Conservation (phyloP, 768 basidiomycete genomes). For the Collybiopsis confluens region DNA sequence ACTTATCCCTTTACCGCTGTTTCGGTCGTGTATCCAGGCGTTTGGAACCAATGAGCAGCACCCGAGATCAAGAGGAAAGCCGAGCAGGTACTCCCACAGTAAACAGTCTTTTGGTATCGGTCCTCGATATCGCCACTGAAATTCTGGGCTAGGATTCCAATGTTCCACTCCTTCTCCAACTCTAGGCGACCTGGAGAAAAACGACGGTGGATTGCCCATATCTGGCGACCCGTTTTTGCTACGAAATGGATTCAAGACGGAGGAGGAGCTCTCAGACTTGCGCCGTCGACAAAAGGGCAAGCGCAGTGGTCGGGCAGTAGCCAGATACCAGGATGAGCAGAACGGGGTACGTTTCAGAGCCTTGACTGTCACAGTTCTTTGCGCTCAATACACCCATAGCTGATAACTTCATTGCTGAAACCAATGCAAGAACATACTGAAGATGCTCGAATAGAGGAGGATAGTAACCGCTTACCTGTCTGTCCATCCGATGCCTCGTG, state of each 20-base stretch:
- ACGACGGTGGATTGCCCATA: neutral
- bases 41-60: neutral
- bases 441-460: conserved; percentile 71
- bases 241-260: conserved; percentile 4
- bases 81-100: conserved; percentile 1
- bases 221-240: neutral
- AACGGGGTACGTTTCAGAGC: conserved; percentile 62
- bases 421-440: conserved; percentile 86
- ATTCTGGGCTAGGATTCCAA: too few species aligned
- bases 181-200: neutral
- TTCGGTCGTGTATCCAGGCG: neutral
- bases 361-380: neutral
- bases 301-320: conserved; percentile 29
- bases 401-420: conserved; percentile 84
- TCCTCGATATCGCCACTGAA: too few species aligned
- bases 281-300: neutral
- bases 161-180: neutral
- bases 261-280: neutral
- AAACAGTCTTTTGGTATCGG: too few species aligned
- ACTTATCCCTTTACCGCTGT: neutral
- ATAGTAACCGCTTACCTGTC: conserved; percentile 63
- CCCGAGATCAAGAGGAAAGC: conserved; percentile 2
- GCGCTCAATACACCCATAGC: conserved; percentile 36
- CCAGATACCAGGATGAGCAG: conserved; percentile 63
- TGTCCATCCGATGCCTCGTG: conserved; percentile 16